Percentiles rank a stretch among this genome's conserved stretches.
These are phyloP conservation scores for Amaranthus cruentus DNA, from an alignment of 148 eudicot genomes.

Conservation along the genomic window DNA sequence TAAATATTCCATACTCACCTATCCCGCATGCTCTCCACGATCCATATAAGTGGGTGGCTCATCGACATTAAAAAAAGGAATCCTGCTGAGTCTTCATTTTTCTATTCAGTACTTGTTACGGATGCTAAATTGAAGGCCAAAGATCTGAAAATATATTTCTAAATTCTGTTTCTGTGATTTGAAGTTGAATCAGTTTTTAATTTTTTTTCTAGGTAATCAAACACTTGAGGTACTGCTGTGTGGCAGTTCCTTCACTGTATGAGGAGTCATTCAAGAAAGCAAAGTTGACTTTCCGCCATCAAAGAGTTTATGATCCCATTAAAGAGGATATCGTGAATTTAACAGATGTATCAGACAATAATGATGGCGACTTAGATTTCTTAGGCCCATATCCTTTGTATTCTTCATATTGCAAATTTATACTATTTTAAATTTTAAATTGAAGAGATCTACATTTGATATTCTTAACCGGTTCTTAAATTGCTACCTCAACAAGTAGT, in stretches of 20 bases:
- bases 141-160: background rate
- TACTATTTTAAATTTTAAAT: background rate
- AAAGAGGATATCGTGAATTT: conserved; percentile 71
- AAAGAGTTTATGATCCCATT: conserved; percentile 79
- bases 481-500: conserved; percentile 59
- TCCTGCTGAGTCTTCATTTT: background rate
- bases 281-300: conserved; percentile 82
- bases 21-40: too few species aligned
- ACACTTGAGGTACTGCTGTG: conserved; percentile 68
- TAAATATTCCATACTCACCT: too few species aligned
- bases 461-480: conserved; percentile 64
- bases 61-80: too few species aligned
- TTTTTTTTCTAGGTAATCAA: conserved; percentile 62
- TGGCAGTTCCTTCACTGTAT: conserved; percentile 66
- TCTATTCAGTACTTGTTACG: background rate
- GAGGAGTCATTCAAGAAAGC: conserved; percentile 92
- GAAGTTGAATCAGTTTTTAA: background rate
- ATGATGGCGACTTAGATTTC: conserved; percentile 60
- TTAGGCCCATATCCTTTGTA: conserved; percentile 98
- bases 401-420: conserved; percentile 13
- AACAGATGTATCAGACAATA: conserved; percentile 36
- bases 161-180: background rate
- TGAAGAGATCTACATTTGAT: background rate
- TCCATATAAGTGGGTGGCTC: too few species aligned
- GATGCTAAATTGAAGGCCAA: background rate